Conservation (phyloP, 257 asterid genomes). For the Solanum ossicruentum region DNA sequence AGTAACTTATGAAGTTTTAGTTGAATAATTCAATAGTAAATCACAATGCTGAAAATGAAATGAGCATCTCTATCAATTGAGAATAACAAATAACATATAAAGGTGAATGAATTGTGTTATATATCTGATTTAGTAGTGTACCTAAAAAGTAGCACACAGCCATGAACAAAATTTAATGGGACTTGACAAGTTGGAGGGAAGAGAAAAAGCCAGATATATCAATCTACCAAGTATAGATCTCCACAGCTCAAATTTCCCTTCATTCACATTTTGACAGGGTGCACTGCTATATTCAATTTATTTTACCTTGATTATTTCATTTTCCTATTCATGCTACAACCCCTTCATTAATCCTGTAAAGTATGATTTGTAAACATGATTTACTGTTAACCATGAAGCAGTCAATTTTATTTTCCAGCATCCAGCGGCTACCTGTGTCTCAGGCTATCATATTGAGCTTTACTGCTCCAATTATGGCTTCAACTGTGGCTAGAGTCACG, state of each 20-base stretch:
- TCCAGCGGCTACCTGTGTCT: conserved; percentile 24
- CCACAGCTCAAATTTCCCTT: background rate
- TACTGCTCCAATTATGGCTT: conserved; percentile 31
- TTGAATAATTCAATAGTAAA: background rate
- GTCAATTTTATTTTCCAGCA: conserved; percentile 20
- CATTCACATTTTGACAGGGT: background rate
- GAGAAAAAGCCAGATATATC: background rate
- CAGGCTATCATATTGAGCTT: conserved; percentile 22
- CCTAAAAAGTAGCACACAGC: background rate
- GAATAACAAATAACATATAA: background rate
- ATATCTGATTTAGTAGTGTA: background rate
- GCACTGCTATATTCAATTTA: background rate
- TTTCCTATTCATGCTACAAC: background rate
- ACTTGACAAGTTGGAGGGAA: background rate
- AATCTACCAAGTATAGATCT: background rate
- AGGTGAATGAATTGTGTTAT: background rate
- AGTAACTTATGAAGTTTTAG: background rate
- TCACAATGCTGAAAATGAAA: background rate
- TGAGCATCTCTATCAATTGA: background rate
- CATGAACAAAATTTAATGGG: background rate
- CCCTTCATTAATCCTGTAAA: background rate
- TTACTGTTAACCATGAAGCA: conserved; percentile 12
- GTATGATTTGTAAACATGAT: conserved; percentile 1
- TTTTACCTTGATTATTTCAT: background rate
- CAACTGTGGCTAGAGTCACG: conserved; percentile 18